Evolutionary conservation across 441 rosid genomes (phyloP).

Genomic region (Gossypium laxum): DNA sequence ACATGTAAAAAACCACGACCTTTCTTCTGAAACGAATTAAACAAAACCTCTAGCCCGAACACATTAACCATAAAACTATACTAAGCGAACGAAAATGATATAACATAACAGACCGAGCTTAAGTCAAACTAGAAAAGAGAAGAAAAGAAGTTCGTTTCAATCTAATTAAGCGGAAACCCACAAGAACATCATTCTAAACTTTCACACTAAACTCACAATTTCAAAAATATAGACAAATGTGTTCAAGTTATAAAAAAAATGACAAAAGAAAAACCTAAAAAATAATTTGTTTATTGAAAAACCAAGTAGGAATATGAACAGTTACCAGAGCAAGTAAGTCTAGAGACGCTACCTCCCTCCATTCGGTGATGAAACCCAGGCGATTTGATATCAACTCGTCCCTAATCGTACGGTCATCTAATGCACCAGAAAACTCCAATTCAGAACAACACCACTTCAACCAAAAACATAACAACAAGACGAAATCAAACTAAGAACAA

Average conservation of each 20-base stretch:
- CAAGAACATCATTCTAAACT: neutral
- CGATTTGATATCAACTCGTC: slow-evolving; percentile 54
- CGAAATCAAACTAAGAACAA: neutral
- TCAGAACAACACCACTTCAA: slow-evolving; percentile 9
- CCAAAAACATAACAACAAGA: neutral
- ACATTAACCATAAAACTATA: neutral
- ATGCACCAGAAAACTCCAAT: slow-evolving; percentile 20
- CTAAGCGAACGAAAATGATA: neutral
- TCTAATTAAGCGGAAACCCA: neutral
- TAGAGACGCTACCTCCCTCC: slow-evolving; percentile 99
- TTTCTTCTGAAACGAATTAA: neutral
- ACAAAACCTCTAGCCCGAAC: neutral
- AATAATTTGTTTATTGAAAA: neutral
- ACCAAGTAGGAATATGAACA: slow-evolving; percentile 57
- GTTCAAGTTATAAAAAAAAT: slow-evolving; percentile 7
- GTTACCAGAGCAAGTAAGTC: slow-evolving; percentile 80
- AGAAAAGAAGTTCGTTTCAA: neutral
- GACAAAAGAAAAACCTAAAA: neutral
- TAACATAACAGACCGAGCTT: neutral
- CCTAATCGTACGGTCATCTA: slow-evolving; percentile 56
- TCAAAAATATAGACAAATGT: neutral
- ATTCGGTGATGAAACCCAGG: slow-evolving; percentile 70
- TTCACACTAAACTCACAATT: neutral
- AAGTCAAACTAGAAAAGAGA: neutral
- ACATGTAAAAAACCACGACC: neutral